A percentile compares a stretch with the other conserved stretches of the same genome.
These are phyloP conservation scores for Suhomyces prunicola DNA, from an alignment of 805 yeast genomes.

Conservation along the genomic window DNA sequence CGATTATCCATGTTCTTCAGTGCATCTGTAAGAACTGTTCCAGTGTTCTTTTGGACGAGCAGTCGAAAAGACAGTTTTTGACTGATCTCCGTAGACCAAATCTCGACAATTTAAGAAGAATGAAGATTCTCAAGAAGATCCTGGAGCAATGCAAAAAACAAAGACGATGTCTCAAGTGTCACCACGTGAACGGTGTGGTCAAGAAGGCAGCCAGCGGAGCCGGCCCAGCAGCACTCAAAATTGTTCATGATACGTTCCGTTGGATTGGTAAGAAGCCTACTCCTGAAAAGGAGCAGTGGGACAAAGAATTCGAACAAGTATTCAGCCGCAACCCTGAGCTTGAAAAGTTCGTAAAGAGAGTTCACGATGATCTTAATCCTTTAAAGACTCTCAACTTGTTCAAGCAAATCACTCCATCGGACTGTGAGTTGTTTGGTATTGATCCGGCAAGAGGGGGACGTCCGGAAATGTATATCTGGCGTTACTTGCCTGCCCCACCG, in stretches of 20 bases:
- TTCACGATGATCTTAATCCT: conserved; percentile 93
- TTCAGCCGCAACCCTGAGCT: conserved; percentile 78
- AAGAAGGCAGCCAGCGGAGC: conserved; percentile 92
- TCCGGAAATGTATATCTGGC: conserved; percentile 96
- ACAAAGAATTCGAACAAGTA: conserved; percentile 77
- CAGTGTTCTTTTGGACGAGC: conserved; percentile 68
- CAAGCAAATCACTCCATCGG: conserved; percentile 79
- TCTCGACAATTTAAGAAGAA: conserved; percentile 85
- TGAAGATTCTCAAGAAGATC: conserved; percentile 80
- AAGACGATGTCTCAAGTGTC: conserved; percentile 84
- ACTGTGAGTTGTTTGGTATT: conserved; percentile 89
- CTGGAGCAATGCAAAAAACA: conserved; percentile 94
- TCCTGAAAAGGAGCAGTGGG: conserved; percentile 84
- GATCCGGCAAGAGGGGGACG: conserved; percentile 85
- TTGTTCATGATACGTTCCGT: conserved; percentile 92
- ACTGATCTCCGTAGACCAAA: conserved; percentile 84
- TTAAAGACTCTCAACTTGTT: conserved; percentile 82
- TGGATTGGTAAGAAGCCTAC: conserved; percentile 91
- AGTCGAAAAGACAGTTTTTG: conserved; percentile 62
- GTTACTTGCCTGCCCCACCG: conserved; percentile 97
- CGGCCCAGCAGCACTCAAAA: conserved; percentile 90
- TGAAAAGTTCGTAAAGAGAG: conserved; percentile 80
- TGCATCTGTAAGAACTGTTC: conserved; percentile 90
- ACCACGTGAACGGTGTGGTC: conserved; percentile 91
- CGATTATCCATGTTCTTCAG: conserved; percentile 83